Evolutionary conservation across 1,139 yeast genomes (phyloP).

Genomic region (Candida labiduridarum): DNA sequence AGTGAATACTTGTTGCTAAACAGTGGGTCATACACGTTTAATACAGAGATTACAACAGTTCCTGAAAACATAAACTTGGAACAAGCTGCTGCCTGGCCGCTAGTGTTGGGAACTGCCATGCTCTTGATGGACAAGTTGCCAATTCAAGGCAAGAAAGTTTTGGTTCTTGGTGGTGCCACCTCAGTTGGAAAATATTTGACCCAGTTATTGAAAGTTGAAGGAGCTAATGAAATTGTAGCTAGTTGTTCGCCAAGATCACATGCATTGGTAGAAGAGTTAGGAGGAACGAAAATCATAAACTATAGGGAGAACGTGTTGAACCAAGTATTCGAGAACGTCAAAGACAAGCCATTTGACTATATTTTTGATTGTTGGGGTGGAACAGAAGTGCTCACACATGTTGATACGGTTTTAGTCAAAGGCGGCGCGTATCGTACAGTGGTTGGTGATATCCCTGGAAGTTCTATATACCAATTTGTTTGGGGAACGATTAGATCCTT

Average conservation of each 20-base stretch:
- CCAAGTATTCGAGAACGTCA: constrained; percentile 25
- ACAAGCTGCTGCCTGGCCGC: constrained; percentile 62
- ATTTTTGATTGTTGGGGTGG: constrained; percentile 33
- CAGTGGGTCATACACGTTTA: constrained; percentile 16
- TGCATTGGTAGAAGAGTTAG: constrained; percentile 44
- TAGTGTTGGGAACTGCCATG: constrained; percentile 59
- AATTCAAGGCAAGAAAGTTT: constrained; percentile 29
- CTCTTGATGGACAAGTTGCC: constrained; percentile 31
- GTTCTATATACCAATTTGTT: background rate
- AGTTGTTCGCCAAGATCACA: constrained; percentile 36
- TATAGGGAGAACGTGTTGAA: constrained; percentile 33
- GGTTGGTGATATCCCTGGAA: constrained; percentile 35
- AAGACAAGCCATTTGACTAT: constrained; percentile 27
- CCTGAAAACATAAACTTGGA: constrained; percentile 50
- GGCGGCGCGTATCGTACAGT: constrained; percentile 51
- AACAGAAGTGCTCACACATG: constrained; percentile 21
- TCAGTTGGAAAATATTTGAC: constrained; percentile 63
- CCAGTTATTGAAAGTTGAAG: constrained; percentile 55
- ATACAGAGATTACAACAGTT: constrained; percentile 39
- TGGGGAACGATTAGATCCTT: background rate
- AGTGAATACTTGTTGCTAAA: constrained; percentile 45
- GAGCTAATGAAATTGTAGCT: constrained; percentile 48
- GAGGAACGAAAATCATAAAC: constrained; percentile 55
- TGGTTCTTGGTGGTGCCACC: constrained; percentile 73
- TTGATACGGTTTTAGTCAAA: constrained; percentile 31